Evolutionary conservation across 2,329 filamentous ascomycete species (phyloP), one percentile per base, ranked within the genome.

Genomic region (Sporothrix schenckii): DNA sequence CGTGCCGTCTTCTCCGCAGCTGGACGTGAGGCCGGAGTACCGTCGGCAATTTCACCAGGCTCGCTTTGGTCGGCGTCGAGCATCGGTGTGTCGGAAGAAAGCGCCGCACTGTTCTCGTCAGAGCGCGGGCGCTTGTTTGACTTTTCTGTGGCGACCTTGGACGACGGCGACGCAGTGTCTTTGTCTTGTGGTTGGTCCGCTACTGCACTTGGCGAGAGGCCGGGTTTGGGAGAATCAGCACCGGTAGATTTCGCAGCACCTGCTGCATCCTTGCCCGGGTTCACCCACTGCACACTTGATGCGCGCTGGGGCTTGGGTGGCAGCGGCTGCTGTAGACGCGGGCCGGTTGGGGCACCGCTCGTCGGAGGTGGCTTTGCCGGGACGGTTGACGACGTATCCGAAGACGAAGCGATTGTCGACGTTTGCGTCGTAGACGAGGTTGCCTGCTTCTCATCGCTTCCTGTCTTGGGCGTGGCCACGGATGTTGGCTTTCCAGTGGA

Each of bases 231-330:
- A 2, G 85, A 87, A 21, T 86, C 84, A 1, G 69, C 47, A 1
- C 85, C 83, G 0, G 79, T 77, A 71, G 85, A 85, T 76, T 84
- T 86, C 4, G 73, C 75, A 5, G 74, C 86, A 3, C 52, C 56
- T 4, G 52, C n/a, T 2, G 74, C 76, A 10, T 73, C 73, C 6
- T 85, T 74, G 39, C 81, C 83, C 3, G 85, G 84, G 66, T 87
- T 87, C 70, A 86, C 85, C 86, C 86, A 88, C 76, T 88, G 86
- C 74, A 87, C 87, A 75, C 85, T 87, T 0, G 85, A 85, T 19
- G 84, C 82, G 7, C 85, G 82, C 71, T 80, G 72, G 1, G 71
- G 72, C 39, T 75, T 74, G 13, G 73, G 69, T 3, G 69, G 70
- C 60, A 81, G 80, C 63, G 81, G 80, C 70, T 83, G 84, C 71